These are phyloP conservation scores for Citrus mangshanensis DNA, from an alignment of 345 rosid species.

Conservation along the genomic window DNA sequence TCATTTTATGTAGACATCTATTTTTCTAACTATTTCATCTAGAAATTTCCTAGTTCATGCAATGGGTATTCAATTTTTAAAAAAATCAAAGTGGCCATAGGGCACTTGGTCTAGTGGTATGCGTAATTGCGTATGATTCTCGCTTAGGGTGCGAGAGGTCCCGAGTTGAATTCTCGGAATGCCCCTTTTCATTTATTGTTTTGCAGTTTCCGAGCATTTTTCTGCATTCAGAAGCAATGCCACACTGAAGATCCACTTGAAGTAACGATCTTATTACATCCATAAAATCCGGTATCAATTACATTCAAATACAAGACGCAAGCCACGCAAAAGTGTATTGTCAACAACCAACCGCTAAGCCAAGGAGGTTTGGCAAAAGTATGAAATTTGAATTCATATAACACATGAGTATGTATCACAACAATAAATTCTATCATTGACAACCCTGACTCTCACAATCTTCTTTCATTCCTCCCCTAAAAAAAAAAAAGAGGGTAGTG, in stretches of 20 bases:
- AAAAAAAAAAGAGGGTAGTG: neutral
- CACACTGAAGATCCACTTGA: neutral
- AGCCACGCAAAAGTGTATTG: neutral
- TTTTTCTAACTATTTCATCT: neutral
- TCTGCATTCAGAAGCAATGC: no score
- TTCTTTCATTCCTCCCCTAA: neutral
- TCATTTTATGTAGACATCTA: neutral
- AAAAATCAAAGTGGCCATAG: neutral
- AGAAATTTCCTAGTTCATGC: no score
- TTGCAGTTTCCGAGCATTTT: neutral
- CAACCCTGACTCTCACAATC: neutral
- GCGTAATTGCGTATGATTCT: constrained; percentile 88
- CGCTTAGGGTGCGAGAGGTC: constrained; percentile 94
- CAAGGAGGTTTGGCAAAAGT: neutral
- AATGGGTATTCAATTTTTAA: no score
- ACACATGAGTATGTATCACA: neutral
- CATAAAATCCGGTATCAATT: neutral
- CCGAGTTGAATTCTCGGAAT: constrained; percentile 91
- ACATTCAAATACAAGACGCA: neutral
- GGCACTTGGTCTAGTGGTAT: constrained; percentile 91
- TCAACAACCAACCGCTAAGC: neutral
- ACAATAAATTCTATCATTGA: neutral
- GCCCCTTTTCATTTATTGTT: constrained; percentile 10
- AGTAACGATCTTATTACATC: neutral
- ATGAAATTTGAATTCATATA: neutral